Evolutionary conservation across 1,284 basidiomycete species (phyloP).

Genomic region (Rhodotorula sp.): DNA sequence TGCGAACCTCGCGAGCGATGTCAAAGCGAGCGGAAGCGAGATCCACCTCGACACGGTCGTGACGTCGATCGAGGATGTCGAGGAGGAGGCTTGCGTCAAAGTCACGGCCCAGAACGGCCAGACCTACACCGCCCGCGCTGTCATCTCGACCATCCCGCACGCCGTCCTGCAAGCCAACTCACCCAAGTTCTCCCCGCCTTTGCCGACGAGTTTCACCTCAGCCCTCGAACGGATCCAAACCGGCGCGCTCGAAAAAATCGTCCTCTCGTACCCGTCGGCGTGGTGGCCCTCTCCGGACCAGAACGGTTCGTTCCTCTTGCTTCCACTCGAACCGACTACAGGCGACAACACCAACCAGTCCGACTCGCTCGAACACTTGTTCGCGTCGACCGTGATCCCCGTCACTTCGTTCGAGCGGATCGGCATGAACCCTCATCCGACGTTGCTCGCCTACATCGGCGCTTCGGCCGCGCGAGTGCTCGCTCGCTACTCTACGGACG

Average conservation of each 20-base stretch:
- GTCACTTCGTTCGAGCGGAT: slow-evolving; percentile 37
- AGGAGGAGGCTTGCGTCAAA: slow-evolving; percentile 40
- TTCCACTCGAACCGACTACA: slow-evolving; percentile 19
- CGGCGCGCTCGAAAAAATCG: slow-evolving; percentile 54
- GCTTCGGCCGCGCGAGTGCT: slow-evolving; percentile 36
- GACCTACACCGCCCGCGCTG: slow-evolving; percentile 47
- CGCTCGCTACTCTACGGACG: slow-evolving; percentile 33
- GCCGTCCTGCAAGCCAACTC: slow-evolving; percentile 49
- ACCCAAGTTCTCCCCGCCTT: slow-evolving; percentile 47
- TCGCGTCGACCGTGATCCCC: slow-evolving; percentile 30
- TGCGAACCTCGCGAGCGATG: slow-evolving; percentile 49
- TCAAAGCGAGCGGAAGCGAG: slow-evolving; percentile 48
- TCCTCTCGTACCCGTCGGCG: slow-evolving; percentile 51
- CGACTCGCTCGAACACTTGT: slow-evolving; percentile 24
- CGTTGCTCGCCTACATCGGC: slow-evolving; percentile 42
- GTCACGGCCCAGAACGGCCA: slow-evolving; percentile 45
- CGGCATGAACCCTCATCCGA: slow-evolving; percentile 25
- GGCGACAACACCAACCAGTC: neutral
- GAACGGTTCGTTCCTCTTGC: slow-evolving; percentile 38
- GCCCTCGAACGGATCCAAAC: slow-evolving; percentile 50
- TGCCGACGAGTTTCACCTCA: slow-evolving; percentile 45
- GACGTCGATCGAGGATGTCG: slow-evolving; percentile 36
- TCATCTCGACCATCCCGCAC: slow-evolving; percentile 53
- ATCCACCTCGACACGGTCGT: slow-evolving; percentile 48
- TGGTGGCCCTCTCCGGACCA: slow-evolving; percentile 53